These are phyloP conservation scores for Digitaria exilis DNA, from an alignment of 202 grass and related monocot species.

Conservation along the genomic window DNA sequence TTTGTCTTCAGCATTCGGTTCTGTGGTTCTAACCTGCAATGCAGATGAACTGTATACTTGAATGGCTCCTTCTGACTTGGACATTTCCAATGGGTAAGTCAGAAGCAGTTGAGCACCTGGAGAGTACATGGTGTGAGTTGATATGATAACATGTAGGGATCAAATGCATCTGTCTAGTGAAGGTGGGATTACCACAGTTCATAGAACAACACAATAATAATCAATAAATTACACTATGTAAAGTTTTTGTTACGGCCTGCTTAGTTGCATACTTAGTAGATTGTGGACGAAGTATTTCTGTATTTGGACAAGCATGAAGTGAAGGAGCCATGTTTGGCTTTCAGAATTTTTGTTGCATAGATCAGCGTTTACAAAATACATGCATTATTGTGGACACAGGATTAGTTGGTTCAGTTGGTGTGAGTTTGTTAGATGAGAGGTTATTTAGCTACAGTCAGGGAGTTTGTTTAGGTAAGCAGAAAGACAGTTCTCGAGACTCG, in stretches of 20 bases:
- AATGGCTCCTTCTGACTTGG: slow-evolving; percentile 27
- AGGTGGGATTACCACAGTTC: neutral
- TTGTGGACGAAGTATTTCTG: neutral
- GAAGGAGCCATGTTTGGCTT: neutral
- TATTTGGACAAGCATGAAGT: slow-evolving; percentile 17
- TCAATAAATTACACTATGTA: neutral
- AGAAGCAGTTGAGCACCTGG: slow-evolving; percentile 35
- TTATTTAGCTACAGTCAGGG: too few relatives aligned
- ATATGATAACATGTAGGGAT: slow-evolving; percentile 13
- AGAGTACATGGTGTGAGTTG: slow-evolving; percentile 33
- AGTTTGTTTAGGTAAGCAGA: too few relatives aligned
- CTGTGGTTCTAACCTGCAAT: slow-evolving; percentile 10
- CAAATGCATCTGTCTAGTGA: neutral
- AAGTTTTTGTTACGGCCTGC: neutral
- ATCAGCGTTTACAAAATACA: slow-evolving; percentile 19
- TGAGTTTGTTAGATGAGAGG: too few relatives aligned
- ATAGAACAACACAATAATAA: slow-evolving; percentile 6
- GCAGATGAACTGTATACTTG: slow-evolving; percentile 35
- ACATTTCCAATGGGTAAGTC: slow-evolving; percentile 18
- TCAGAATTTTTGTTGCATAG: neutral
- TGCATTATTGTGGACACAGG: too few relatives aligned
- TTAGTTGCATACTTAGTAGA: neutral
- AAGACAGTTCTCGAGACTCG: too few relatives aligned
- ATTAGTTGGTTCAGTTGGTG: too few relatives aligned
- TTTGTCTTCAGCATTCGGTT: slow-evolving; percentile 18